Evolutionary conservation across 306 rosid genomes (phyloP).

Genomic region (Biancaea sappan): DNA sequence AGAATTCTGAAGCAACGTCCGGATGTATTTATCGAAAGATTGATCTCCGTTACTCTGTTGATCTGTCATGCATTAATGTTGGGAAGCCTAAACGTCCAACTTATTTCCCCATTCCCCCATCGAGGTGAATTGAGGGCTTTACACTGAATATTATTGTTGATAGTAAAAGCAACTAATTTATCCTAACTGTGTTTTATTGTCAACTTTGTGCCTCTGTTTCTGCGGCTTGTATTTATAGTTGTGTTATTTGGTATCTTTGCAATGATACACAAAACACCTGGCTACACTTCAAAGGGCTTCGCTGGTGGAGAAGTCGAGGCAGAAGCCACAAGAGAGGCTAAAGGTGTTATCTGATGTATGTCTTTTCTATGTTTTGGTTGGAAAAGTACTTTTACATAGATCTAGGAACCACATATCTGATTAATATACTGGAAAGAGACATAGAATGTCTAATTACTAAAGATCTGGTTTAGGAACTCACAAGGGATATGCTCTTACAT

Average conservation of each 20-base stretch:
- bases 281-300: slow-evolving; percentile 85
- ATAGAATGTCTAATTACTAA: slow-evolving; percentile 62
- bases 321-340: slow-evolving; percentile 96
- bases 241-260: slow-evolving; percentile 75
- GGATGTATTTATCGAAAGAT: slow-evolving; percentile 70
- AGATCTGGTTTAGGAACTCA: slow-evolving; percentile 75
- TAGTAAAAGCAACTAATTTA: not conserved
- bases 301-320: slow-evolving; percentile 88
- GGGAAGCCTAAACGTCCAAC: slow-evolving; percentile 98
- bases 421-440: slow-evolving; percentile 58
- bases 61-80: slow-evolving; percentile 89
- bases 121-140: slow-evolving; percentile 61
- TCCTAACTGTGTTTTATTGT: not conserved
- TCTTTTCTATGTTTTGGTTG: slow-evolving; percentile 25
- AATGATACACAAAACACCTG: slow-evolving; percentile 84
- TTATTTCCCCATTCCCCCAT: slow-evolving; percentile 68
- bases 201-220: not conserved
- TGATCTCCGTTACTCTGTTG: slow-evolving; percentile 66
- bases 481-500: slow-evolving; percentile 54
- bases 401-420: too few relatives aligned
- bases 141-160: slow-evolving; percentile 7
- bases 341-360: slow-evolving; percentile 69
- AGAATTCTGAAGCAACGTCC: too few relatives aligned
- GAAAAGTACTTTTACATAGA: not conserved
- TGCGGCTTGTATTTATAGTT: slow-evolving; percentile 50